These are phyloP conservation scores for Trichoderma gamsii DNA, from an alignment of 495 filamentous ascomycete species.

Conservation along the genomic window DNA sequence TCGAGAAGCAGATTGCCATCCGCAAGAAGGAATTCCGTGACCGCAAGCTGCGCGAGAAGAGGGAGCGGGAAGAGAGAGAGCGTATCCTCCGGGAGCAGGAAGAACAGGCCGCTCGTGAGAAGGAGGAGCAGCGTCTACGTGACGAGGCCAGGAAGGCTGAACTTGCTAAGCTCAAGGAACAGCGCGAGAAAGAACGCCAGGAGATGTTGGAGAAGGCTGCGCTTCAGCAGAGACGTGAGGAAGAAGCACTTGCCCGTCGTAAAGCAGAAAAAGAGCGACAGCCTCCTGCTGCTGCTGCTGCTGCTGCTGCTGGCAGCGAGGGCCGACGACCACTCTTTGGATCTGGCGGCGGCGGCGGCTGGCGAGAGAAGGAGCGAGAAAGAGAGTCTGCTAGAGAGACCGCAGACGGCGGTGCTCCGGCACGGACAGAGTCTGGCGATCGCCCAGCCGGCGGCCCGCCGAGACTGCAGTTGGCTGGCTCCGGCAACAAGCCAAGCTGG, in stretches of 20 bases:
- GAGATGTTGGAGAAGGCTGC: slow-evolving; percentile 43
- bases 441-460: slow-evolving; percentile 55
- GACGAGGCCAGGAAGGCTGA: slow-evolving; percentile 61
- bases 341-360: slow-evolving; percentile 25
- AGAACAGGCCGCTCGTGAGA: slow-evolving; percentile 70
- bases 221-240: slow-evolving; percentile 45
- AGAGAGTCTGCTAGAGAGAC: slow-evolving; percentile 18
- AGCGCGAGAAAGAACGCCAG: slow-evolving; percentile 78
- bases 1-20: slow-evolving; percentile 80
- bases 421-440: slow-evolving; percentile 44
- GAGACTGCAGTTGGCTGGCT: slow-evolving; percentile 58
- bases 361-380: slow-evolving; percentile 42
- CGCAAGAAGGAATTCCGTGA: slow-evolving; percentile 80
- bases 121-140: slow-evolving; percentile 67
- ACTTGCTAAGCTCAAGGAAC: slow-evolving; percentile 68
- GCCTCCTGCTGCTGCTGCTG: slow-evolving; percentile 27
- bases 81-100: slow-evolving; percentile 70
- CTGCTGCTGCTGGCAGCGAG: slow-evolving; percentile 21
- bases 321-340: slow-evolving; percentile 28
- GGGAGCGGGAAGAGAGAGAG: slow-evolving; percentile 78
- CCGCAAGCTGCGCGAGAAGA: slow-evolving; percentile 64
- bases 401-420: slow-evolving; percentile 22
- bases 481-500: slow-evolving; percentile 58
- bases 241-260: slow-evolving; percentile 48
- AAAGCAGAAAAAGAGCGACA: slow-evolving; percentile 40